phyloP scores from a whole-genome alignment of 352 stramenopile genomes.

The Poterioochromonas sp. region DNA sequence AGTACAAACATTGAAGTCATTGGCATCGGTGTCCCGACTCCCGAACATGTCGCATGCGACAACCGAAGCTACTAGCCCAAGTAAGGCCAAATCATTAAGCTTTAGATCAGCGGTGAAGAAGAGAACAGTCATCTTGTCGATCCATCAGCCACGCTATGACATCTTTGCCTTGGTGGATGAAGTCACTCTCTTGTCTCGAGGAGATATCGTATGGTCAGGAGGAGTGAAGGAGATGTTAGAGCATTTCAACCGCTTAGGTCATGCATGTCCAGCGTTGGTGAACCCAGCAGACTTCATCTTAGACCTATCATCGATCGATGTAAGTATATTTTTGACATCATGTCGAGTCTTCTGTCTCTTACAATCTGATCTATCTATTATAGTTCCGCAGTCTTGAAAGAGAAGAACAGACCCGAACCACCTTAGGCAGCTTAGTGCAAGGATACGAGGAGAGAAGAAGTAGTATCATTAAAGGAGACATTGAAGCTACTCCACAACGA shows the following conservation, averaged over 20 bases:
- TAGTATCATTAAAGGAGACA: too few species aligned
- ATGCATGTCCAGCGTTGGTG: not conserved
- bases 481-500: too few species aligned
- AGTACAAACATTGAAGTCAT: not conserved
- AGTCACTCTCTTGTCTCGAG: not conserved
- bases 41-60: not conserved
- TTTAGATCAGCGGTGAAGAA: not conserved
- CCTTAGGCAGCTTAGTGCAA: not conserved
- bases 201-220: not conserved
- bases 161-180: conserved; percentile 22
- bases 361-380: not conserved
- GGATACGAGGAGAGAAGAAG: not conserved
- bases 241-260: not conserved
- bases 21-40: not conserved
- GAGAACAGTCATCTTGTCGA: not conserved
- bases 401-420: not conserved
- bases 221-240: not conserved
- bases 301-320: conserved; percentile 26
- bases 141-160: conserved; percentile 29
- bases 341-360: not conserved
- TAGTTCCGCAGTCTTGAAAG: not conserved
- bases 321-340: not conserved
- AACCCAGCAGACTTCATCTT: conserved; percentile 32
- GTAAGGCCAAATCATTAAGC: not conserved
- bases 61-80: not conserved